Evolutionary conservation across 1,284 basidiomycete species (phyloP).

Genomic region (Marasmius fiardii): DNA sequence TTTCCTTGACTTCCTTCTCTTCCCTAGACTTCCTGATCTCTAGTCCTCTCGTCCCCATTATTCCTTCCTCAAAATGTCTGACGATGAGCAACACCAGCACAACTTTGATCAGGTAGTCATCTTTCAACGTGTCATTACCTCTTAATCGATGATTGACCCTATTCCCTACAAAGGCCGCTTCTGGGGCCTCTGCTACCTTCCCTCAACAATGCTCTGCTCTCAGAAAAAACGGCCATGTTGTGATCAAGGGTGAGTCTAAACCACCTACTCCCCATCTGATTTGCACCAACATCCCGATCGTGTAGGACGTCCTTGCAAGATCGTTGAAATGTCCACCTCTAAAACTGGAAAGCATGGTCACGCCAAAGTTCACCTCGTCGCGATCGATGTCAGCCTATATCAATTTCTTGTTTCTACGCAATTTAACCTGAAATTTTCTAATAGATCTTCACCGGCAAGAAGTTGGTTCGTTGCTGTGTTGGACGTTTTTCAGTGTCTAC

Average conservation of each 20-base stretch:
- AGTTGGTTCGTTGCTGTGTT: slow-evolving; percentile 55
- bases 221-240: slow-evolving; percentile 92
- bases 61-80: slow-evolving; percentile 62
- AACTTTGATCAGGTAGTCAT: slow-evolving; percentile 74
- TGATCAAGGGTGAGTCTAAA: slow-evolving; percentile 77
- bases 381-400: slow-evolving; percentile 78
- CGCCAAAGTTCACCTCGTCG: slow-evolving; percentile 98
- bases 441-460: slow-evolving; percentile 95
- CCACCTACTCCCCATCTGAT: slow-evolving; percentile 3
- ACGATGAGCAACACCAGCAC: slow-evolving; percentile 90
- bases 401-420: slow-evolving; percentile 7
- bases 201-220: slow-evolving; percentile 99
- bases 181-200: slow-evolving; percentile 87
- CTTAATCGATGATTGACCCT: slow-evolving; percentile 7
- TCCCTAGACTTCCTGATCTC: slow-evolving; percentile 12
- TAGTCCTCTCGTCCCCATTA: not conserved
- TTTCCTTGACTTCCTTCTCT: slow-evolving; percentile 16
- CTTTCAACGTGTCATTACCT: slow-evolving; percentile 6
- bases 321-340: slow-evolving; percentile 99
- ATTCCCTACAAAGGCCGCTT: slow-evolving; percentile 45
- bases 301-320: slow-evolving; percentile 94
- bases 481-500: not conserved
- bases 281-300: slow-evolving; percentile 7
- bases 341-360: slow-evolving; percentile 99
- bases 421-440: slow-evolving; percentile 10